Evolutionary conservation across 306 rosid genomes (phyloP).

Genomic region (Lotus japonicus): DNA sequence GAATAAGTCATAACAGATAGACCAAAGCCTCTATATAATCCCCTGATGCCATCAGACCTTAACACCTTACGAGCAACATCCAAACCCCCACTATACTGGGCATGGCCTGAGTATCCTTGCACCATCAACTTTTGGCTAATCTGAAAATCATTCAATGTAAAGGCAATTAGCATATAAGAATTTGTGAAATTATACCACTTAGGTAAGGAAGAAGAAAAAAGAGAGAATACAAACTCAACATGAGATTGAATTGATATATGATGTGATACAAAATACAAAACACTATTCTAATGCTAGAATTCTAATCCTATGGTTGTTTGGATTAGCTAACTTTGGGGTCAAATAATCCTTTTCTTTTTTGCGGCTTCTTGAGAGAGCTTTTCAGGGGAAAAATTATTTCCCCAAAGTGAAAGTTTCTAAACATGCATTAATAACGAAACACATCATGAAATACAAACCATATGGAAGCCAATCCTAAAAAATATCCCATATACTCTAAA

Average conservation of each 20-base stretch:
- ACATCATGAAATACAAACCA: not conserved
- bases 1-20: constrained; percentile 85
- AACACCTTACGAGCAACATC: constrained; percentile 75
- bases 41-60: constrained; percentile 61
- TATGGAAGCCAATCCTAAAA: not conserved
- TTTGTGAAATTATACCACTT: not conserved
- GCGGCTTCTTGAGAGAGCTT: not conserved
- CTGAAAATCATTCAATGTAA: constrained; percentile 30
- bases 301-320: not conserved
- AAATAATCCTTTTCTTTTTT: not conserved
- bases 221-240: not conserved
- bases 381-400: not conserved
- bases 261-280: not conserved
- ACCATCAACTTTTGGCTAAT: constrained; percentile 92
- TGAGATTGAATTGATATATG: not conserved
- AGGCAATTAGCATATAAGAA: constrained; percentile 6
- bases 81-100: constrained; percentile 71
- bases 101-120: constrained; percentile 86
- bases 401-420: no score
- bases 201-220: not conserved
- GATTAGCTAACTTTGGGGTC: not conserved
- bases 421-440: not conserved
- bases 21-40: constrained; percentile 88
- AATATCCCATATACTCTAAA: not conserved
- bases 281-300: not conserved